Base-by-base conservation (phyloP, 2,329 filamentous ascomycete species). In the Fusarium sp. region DNA sequence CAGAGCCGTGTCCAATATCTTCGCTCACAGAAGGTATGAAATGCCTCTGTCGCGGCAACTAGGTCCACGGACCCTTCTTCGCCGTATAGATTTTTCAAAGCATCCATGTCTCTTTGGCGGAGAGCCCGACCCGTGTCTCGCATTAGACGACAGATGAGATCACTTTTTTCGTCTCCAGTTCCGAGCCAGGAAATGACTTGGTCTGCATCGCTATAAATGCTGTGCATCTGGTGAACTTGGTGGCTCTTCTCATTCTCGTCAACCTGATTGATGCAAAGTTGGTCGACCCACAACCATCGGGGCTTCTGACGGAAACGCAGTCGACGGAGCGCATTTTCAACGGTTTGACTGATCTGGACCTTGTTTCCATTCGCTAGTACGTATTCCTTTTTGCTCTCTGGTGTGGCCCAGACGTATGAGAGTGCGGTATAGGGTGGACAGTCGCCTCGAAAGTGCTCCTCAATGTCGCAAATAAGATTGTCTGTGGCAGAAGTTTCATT, bases 1-100 rank as follows among this genome's bases (percentile, higher is more conserved):
- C 71, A 72, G n/a, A 73, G 62, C 3, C 71, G 71, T 6, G 63
- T 63, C 71, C 71, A 73, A 27, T 73, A 73, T 4, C 37, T 38
- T 33, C 64, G 30, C 20, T 63, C 27, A 30, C 64, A 73, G 3
- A 73, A 52, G 6, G 6, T 2, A 6, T 61, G n/a, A 20, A 70
- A 68, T 2, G 69, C 69, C 17, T 35, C 43, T 4, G 45, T 30
- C 12, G 70, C 62, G 1, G 30, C 40, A 8, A 1, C n/a, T 1
- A 63, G 25, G 25, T 63, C 45, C 4, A 54, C 45, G 1, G 43
- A 52, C 6, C 15, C 22, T 4, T 56, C 57, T 14, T 63, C n/a
- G 1, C 43, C 22, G 32, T 63, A 59, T 2, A 72, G 9, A 2
- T 37, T 47, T 12, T 3, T 33, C 2, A 73, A 20, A 1, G 30